Evolutionary conservation across 192 early-diverging fungal species (phyloP), one percentile per base, ranked within the genome.

Genomic region (Linnemannia elongata): DNA sequence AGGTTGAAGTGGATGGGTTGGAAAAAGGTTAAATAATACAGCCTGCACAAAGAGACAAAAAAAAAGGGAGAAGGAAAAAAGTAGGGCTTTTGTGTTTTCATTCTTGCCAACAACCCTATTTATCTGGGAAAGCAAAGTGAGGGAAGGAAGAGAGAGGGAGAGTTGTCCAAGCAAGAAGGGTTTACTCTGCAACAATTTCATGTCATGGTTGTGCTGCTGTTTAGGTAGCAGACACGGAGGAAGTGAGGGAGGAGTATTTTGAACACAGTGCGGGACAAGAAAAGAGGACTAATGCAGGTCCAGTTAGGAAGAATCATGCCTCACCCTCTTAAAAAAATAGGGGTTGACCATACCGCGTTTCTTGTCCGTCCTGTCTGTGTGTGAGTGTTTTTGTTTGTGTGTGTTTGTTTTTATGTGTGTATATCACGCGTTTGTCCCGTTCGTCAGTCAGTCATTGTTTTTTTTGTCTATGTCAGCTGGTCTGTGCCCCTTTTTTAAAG

Each of bases 401-500:
- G 44, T 52, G 49, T 52, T 52, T 52, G 49, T 20, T 52, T 52
- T 52, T 52, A 15, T 66, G 27, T 15, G 13, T 66, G 27, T 15
- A 4, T 15, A 66, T 66, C 60, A 66, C 30, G 60, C 60, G 60
- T 66, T 66, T 12, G 3, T 22, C 54, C 54, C 18, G 20, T 33
- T 12, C 30, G 30, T 30, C 1, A 8, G 27, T 66, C 60, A 12
- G 30, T 63, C 57, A 63, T 63, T 27, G 27, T 66, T 66, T 66
- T 15, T 33, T 33, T 66, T 12, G 38, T 35, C 2, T 24, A 27
- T 47, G 72, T 80, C 79, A 80, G 79, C 79, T 80, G 79, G 79
- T 80, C 79, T 80, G 79, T 80, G 79, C 78, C 78, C 72, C 71
- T 66, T 33, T 33, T 66, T 47, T 39, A 17, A 52, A 45, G 44